These are phyloP conservation scores for Sporothrix luriei DNA, from an alignment of 2,329 filamentous ascomycete species.

Conservation along the genomic window DNA sequence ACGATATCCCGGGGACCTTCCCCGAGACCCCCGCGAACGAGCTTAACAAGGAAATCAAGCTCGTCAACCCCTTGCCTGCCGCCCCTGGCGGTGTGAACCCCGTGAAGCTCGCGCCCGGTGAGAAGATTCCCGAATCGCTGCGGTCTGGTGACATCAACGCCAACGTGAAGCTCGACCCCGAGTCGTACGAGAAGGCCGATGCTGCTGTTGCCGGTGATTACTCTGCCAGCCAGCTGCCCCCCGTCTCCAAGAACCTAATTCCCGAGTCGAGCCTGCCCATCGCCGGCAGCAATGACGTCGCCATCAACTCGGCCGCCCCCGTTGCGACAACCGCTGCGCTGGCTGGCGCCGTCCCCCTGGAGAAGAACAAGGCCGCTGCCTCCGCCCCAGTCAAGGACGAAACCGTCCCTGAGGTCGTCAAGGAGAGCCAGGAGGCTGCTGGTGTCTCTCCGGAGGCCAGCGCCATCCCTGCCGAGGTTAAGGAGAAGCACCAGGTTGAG, in stretches of 20 bases:
- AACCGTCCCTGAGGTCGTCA: constrained; percentile 61
- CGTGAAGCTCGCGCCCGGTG: constrained; percentile 74
- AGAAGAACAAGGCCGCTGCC: constrained; percentile 49
- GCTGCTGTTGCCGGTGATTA: constrained; percentile 58
- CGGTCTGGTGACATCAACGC: constrained; percentile 68
- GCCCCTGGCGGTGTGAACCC: constrained; percentile 72
- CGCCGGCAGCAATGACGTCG: constrained; percentile 46
- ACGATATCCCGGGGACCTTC: constrained; percentile 48
- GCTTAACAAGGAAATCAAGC: constrained; percentile 55
- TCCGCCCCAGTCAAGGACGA: not conserved
- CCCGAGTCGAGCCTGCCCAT: constrained; percentile 83
- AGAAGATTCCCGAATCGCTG: constrained; percentile 73
- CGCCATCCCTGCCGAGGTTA: constrained; percentile 64
- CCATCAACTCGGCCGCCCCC: constrained; percentile 57
- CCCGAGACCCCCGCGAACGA: constrained; percentile 55
- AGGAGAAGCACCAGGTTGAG: constrained; percentile 72
- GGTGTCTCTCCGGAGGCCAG: constrained; percentile 68
- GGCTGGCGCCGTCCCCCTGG: constrained; percentile 67
- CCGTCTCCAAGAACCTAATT: constrained; percentile 66
- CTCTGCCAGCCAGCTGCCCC: constrained; percentile 53
- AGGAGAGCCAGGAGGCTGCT: constrained; percentile 71
- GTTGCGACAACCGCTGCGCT: constrained; percentile 68
- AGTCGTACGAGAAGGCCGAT: constrained; percentile 82
- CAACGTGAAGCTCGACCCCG: constrained; percentile 77
- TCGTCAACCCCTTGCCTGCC: constrained; percentile 63